Base-by-base conservation (phyloP, 352 stramenopile species). In the Globisporangium spiculum region DNA sequence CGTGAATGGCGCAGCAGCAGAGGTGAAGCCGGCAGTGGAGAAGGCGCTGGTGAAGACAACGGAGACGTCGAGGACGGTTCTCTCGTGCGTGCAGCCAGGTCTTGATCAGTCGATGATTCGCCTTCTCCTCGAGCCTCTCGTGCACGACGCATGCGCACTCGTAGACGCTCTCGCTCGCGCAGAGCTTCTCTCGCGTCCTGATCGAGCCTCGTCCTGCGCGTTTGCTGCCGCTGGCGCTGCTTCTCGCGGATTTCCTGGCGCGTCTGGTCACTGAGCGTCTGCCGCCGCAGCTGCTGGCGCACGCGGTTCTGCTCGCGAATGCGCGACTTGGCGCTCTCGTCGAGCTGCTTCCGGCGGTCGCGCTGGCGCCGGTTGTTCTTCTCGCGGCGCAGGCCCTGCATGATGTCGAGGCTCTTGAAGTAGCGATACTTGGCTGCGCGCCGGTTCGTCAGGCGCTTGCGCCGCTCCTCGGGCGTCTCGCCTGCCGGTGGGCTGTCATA, bases 401-500 rank as follows among this genome's bases (percentile, higher is more conserved):
- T 32, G 1, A 69, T 58, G 18, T 30, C 53, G 8, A 76, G 44
- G 0, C 69, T 73, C 36, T 65, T 71, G 53, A 82, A 87, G 63
- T 82, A 77, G 8, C 85, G 80, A 56, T 92, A 91, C 75, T 93
- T 93, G 56, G 85, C 83, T 0, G 85, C 83, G 12, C 85, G 80
- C 27, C 77, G 77, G 74, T 81, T 93, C 14, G 77, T 69, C 22
- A 92, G 74, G 0, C 85, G 81, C 41, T 74, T 73, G 22, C 79
- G 80, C 0, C 85, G 83, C 70, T 81, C 60, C 24, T 84, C 75
- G 18, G 80, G 52, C 30, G 73, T 77, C 77, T 93, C 79, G 36
- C 65, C 68, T n/a, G 44, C 16, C 16, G 65, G 72, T 16, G 76
- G 73, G 53, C 74, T 68, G 27, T 75, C 74, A 46, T 91, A 91